A percentile compares a stretch with the other conserved stretches of the same genome.
These are phyloP conservation scores for Capronia coronata DNA, from an alignment of 2,329 filamentous ascomycete genomes.

Conservation along the genomic window DNA sequence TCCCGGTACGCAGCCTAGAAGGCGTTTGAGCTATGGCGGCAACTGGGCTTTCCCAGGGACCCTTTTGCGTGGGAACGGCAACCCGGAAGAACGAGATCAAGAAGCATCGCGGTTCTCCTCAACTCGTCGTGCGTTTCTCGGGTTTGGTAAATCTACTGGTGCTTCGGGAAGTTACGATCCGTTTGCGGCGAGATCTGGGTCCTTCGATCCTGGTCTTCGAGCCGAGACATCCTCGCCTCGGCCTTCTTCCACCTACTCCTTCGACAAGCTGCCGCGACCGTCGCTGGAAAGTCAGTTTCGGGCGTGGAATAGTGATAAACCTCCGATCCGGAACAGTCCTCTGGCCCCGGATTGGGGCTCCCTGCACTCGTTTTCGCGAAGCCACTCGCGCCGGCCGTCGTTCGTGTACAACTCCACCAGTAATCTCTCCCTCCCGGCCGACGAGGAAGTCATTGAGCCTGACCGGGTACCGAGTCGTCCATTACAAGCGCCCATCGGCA, in stretches of 20 bases:
- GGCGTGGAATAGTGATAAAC: constrained; percentile 56
- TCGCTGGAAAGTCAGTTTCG: constrained; percentile 73
- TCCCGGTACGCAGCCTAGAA: constrained; percentile 42
- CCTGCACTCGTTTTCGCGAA: constrained; percentile 61
- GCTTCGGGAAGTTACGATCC: constrained; percentile 40
- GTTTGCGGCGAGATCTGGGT: constrained; percentile 42
- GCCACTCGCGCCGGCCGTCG: constrained; percentile 73
- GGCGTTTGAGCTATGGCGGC: constrained; percentile 53
- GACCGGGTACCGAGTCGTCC: constrained; percentile 45
- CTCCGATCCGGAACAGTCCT: constrained; percentile 48
- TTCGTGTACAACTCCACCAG: constrained; percentile 69
- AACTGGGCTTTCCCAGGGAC: constrained; percentile 47
- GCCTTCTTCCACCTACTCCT: constrained; percentile 50
- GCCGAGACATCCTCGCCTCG: constrained; percentile 40
- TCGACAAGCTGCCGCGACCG: constrained; percentile 61
- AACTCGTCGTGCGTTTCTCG: constrained; percentile 34
- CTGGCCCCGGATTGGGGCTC: constrained; percentile 50
- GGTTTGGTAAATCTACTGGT: constrained; percentile 33
- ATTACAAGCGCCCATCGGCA: constrained; percentile 67
- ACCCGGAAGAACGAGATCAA: constrained; percentile 31
- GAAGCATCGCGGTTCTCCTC: constrained; percentile 31
- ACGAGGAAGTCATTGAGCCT: constrained; percentile 35
- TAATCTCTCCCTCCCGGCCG: constrained; percentile 49
- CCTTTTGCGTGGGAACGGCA: constrained; percentile 38
- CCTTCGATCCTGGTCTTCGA: constrained; percentile 42